phyloP scores from a whole-genome alignment of 2,329 filamentous ascomycete genomes.

The Stemphylium beticola region DNA sequence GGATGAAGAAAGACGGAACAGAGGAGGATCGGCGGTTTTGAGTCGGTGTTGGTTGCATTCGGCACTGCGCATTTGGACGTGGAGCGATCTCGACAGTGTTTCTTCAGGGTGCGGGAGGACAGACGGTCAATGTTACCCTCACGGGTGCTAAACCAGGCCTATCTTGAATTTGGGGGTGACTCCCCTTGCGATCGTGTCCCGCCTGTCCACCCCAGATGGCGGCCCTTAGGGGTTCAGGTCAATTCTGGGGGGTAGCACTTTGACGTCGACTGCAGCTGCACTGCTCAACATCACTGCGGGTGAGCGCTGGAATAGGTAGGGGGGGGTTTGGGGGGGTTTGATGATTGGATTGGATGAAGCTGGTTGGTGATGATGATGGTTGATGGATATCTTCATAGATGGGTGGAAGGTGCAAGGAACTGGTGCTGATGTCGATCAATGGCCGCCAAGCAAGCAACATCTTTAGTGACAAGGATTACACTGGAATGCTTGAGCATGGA shows the following conservation, averaged over 20 bases:
- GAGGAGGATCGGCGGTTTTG: conserved; percentile 3
- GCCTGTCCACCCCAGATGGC: not conserved
- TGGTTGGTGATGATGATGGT: not conserved
- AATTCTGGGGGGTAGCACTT: not conserved
- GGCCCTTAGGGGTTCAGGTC: not conserved
- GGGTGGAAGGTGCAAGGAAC: not conserved
- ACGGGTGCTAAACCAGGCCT: conserved; percentile 13
- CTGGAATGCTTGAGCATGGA: not conserved
- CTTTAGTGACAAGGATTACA: too few species aligned
- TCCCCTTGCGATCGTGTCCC: not conserved
- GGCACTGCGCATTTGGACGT: not conserved
- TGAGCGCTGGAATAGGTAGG: not conserved
- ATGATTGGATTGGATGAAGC: not conserved
- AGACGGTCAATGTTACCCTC: conserved; percentile 11
- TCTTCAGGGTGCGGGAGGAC: conserved; percentile 15
- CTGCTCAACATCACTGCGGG: not conserved
- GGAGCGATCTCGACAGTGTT: not conserved
- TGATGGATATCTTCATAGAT: not conserved
- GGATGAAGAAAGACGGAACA: conserved; percentile 6
- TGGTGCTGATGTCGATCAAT: not conserved
- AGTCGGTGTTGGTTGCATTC: not conserved
- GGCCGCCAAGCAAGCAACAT: too few species aligned
- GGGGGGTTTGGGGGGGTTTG: too few species aligned
- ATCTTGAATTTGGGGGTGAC: conserved; percentile 1
- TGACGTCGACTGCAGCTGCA: not conserved